Conservation (phyloP, 768 basidiomycete species). For the Amylocystis lapponica region DNA sequence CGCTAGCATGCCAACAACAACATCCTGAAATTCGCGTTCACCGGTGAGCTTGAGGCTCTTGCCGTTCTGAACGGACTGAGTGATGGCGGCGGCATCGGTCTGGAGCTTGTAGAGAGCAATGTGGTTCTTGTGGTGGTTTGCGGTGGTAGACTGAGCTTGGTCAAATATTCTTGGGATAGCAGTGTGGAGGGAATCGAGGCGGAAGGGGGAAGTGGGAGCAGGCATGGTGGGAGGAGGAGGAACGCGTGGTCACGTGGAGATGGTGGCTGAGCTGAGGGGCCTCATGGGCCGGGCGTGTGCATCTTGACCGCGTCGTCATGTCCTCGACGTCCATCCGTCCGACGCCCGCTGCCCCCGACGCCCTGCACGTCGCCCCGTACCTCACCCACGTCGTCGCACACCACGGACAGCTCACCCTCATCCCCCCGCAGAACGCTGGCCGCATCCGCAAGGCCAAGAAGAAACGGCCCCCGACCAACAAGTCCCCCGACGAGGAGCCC, state of each 20-base stretch:
- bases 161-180: slow-evolving; percentile 66
- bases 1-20: slow-evolving; percentile 53
- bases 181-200: slow-evolving; percentile 23
- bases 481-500: slow-evolving; percentile 18
- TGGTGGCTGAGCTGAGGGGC: neutral
- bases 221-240: slow-evolving; percentile 19
- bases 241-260: neutral
- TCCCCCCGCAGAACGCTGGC: slow-evolving; percentile 47
- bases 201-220: slow-evolving; percentile 15
- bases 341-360: slow-evolving; percentile 17
- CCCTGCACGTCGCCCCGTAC: slow-evolving; percentile 41
- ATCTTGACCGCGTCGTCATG: slow-evolving; percentile 3
- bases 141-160: slow-evolving; percentile 64
- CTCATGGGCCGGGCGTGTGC: neutral
- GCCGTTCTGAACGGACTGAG: slow-evolving; percentile 44
- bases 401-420: slow-evolving; percentile 45
- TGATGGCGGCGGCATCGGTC: slow-evolving; percentile 48
- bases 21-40: slow-evolving; percentile 69
- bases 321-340: slow-evolving; percentile 3
- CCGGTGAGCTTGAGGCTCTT: slow-evolving; percentile 55
- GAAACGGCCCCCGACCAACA: slow-evolving; percentile 14
- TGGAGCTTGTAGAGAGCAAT: slow-evolving; percentile 81
- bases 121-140: slow-evolving; percentile 88
- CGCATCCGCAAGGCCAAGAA: slow-evolving; percentile 38
- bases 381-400: slow-evolving; percentile 50